Conservation (phyloP, 257 asterid genomes). For the Solanum clarkiae region DNA sequence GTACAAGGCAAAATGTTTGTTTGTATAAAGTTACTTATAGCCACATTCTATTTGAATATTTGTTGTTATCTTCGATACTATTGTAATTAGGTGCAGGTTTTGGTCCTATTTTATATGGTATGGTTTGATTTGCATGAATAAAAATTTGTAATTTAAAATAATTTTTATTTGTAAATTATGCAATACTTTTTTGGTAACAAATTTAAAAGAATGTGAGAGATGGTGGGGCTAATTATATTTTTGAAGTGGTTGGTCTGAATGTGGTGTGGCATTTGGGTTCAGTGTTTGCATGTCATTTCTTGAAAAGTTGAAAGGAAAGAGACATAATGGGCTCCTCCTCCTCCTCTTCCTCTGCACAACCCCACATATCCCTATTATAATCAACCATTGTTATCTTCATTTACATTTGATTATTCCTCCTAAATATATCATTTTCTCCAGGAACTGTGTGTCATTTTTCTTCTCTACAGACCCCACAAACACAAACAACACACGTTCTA, state of each 20-base stretch:
- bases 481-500: slow-evolving; percentile 12
- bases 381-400: neutral
- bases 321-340: neutral
- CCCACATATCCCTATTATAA: neutral
- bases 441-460: neutral
- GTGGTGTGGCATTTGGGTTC: neutral
- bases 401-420: neutral
- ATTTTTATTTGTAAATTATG: too few relatives aligned
- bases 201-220: too few relatives aligned
- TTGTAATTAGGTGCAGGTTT: too few relatives aligned
- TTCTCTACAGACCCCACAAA: slow-evolving; percentile 15
- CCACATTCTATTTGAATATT: too few relatives aligned
- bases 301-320: neutral
- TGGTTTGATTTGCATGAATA: too few relatives aligned
- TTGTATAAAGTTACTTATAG: too few relatives aligned
- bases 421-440: neutral
- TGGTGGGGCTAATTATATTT: too few relatives aligned
- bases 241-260: neutral
- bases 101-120: too few relatives aligned
- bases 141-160: too few relatives aligned
- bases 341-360: neutral
- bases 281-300: slow-evolving; percentile 4
- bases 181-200: too few relatives aligned
- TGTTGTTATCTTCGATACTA: too few relatives aligned
- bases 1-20: too few relatives aligned